Percentiles rank a stretch among this genome's conserved stretches.
phyloP scores from a whole-genome alignment of 306 rosid species.

The Rubus parviflorus region DNA sequence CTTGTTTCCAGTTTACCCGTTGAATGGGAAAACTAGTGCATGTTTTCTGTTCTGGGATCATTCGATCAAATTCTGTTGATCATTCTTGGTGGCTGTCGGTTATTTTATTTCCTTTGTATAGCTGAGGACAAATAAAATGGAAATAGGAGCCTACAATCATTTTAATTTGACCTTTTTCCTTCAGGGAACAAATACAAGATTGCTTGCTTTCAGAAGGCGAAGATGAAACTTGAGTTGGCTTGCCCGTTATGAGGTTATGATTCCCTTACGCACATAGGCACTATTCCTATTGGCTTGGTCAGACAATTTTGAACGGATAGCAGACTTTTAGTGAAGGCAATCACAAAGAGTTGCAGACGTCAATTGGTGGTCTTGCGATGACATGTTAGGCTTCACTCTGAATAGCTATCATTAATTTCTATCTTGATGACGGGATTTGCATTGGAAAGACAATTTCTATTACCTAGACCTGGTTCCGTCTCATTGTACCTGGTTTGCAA shows the following conservation, averaged over 20 bases:
- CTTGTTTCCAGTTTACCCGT: background rate
- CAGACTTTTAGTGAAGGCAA: no score
- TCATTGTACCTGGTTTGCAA: background rate
- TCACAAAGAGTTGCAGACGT: background rate
- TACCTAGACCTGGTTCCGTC: background rate
- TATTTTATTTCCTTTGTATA: background rate
- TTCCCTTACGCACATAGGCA: background rate
- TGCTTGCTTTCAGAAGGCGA: conserved; percentile 75
- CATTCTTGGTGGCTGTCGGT: background rate
- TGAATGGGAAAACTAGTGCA: background rate
- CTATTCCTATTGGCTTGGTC: background rate
- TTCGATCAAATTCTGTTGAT: background rate
- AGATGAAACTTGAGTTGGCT: conserved; percentile 48
- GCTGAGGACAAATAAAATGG: background rate
- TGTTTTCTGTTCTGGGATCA: background rate
- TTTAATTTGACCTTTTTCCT: conserved; percentile 19
- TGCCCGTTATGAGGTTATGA: conserved; percentile 14
- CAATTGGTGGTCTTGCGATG: background rate
- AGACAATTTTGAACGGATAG: background rate
- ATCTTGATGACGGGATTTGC: background rate
- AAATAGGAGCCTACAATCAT: background rate
- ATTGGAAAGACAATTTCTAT: background rate
- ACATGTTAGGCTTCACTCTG: background rate
- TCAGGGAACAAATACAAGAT: conserved; percentile 88
- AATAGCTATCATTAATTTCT: background rate